Evolutionary conservation across 257 asterid genomes (phyloP), one percentile per base, ranked within the genome.

Genomic region (Avicennia marina): DNA sequence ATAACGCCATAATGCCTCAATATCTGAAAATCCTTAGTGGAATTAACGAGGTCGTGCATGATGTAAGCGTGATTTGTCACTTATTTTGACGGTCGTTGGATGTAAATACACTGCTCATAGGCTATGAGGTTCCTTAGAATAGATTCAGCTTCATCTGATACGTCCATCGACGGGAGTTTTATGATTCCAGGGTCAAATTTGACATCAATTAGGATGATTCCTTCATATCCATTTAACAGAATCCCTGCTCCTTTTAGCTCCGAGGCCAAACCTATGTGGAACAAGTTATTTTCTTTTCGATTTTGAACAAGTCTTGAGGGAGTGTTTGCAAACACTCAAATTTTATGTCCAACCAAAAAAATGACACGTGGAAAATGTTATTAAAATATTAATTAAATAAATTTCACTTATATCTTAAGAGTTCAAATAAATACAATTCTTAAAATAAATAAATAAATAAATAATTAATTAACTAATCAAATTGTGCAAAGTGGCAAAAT

Each of bases 231-330:
- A 34, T 58, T 17, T 8, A 66, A 39, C 11, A 16, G 16, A 22
- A 67, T 43, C 41, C 67, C 58, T 2, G 56, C 72, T 43, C 59
- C 38, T 34, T 22, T 11, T 11, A 67, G 67, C 56, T 53, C 63
- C 11, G 56, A 26, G 16, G 67, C 39, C 1, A 62, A 60, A 25
- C 18, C 6, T 34, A 60, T 53, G 19, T 33, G 43, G 5, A 0
- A n/a, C 25, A 12, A 1, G n/a, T n/a, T 3, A 12, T n/a, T n/a
- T 39, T 3, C 24, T 16, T 45, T 46, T 41, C 2, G 22, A 8
- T 12, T 48, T 0, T 36, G n/a, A n/a, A n/a, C n/a, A n/a, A n/a
- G n/a, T n/a, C n/a, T n/a, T n/a, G n/a, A n/a, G n/a, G n/a, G n/a
- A n/a, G n/a, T n/a, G n/a, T n/a, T n/a, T n/a, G n/a, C n/a, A n/a